Evolutionary conservation across 2,329 filamentous ascomycete genomes (phyloP).

Genomic region (Pezicula radicicola): DNA sequence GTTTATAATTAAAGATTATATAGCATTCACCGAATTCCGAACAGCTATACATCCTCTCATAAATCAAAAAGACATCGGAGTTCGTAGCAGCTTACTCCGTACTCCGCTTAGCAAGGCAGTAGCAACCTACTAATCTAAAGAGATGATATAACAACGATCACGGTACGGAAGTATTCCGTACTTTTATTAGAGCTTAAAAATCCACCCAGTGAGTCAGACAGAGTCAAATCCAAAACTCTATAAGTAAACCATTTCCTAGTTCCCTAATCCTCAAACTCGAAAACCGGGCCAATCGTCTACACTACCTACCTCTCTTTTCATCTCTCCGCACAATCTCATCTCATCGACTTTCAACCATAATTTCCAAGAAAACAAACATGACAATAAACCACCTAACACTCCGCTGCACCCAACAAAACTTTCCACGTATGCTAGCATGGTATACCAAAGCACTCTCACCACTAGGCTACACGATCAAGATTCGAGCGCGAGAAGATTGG

Average conservation of each 20-base stretch:
- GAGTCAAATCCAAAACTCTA: no score
- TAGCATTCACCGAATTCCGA: background rate
- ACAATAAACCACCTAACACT: constrained; percentile 14
- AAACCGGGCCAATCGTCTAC: no score
- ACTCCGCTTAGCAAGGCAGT: background rate
- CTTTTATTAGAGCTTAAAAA: background rate
- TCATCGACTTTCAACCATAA: background rate
- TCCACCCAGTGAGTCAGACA: no score
- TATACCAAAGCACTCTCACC: constrained; percentile 8
- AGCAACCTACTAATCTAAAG: background rate
- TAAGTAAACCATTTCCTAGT: no score
- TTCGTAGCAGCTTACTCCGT: background rate
- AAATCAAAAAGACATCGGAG: background rate
- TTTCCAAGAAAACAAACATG: constrained; percentile 7
- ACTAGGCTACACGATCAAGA: constrained; percentile 12
- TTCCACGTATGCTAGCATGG: constrained; percentile 8
- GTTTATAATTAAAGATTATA: no score
- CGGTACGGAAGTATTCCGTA: background rate
- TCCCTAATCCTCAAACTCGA: no score
- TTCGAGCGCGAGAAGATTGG: constrained; percentile 4
- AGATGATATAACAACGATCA: background rate
- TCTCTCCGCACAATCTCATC: background rate
- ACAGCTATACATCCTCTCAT: background rate
- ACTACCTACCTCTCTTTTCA: no score
- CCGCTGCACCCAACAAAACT: background rate